Conservation (phyloP, 345 rosid genomes). For the Sisymbrium irio region DNA sequence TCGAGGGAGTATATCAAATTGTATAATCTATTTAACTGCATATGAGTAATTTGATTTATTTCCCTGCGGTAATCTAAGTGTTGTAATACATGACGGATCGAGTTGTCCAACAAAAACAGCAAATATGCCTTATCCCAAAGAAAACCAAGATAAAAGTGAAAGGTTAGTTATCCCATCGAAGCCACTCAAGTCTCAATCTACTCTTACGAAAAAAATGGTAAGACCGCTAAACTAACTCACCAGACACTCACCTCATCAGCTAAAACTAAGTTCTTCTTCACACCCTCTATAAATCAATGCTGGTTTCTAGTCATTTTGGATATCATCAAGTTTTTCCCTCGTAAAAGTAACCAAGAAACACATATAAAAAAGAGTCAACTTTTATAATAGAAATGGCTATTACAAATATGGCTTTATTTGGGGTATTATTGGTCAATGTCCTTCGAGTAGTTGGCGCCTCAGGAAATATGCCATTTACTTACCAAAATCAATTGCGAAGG, state of each 20-base stretch:
- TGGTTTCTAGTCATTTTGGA: background rate
- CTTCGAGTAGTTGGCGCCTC: constrained; percentile 18
- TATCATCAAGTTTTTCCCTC: constrained; percentile 1
- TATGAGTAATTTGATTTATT: background rate
- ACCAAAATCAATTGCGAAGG: constrained; percentile 34
- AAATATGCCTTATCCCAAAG: background rate
- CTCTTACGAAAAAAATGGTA: constrained; percentile 21
- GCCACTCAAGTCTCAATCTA: constrained; percentile 31
- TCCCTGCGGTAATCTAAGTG: background rate
- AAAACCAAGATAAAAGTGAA: background rate
- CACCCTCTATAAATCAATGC: constrained; percentile 23
- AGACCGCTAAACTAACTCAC: constrained; percentile 36
- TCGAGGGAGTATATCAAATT: too few species aligned
- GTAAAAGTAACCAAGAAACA: constrained; percentile 5
- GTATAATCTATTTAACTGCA: too few species aligned
- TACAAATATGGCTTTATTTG: constrained; percentile 3
- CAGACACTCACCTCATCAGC: constrained; percentile 23
- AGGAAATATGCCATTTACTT: constrained; percentile 20
- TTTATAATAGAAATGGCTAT: background rate
- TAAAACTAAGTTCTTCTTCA: background rate
- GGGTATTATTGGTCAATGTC: constrained; percentile 13
- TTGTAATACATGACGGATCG: background rate
- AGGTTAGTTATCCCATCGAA: background rate
- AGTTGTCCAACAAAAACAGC: background rate
- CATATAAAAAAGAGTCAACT: background rate